phyloP scores from a whole-genome alignment of 805 yeast species.

The Torulaspora indica region DNA sequence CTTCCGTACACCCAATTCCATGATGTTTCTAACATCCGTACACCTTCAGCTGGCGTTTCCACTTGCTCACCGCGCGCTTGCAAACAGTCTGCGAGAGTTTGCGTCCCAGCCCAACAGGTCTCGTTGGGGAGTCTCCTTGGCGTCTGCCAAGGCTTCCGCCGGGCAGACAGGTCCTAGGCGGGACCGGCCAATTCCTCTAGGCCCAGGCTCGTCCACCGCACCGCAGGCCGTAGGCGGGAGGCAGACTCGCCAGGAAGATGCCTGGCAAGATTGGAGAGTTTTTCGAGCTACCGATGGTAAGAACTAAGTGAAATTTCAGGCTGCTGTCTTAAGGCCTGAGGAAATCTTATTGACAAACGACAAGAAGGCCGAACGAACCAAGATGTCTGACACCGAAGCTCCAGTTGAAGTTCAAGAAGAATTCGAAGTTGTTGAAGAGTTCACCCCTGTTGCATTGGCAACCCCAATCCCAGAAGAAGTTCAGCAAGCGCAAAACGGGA shows the following conservation, averaged over 20 bases:
- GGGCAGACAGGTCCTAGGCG: neutral
- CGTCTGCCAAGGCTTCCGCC: neutral
- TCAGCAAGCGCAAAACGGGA: conserved; percentile 91
- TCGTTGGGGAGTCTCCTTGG: neutral
- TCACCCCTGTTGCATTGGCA: conserved; percentile 71
- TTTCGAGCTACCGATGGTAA: conserved; percentile 4
- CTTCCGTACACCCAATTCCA: neutral
- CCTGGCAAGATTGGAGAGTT: conserved; percentile 1
- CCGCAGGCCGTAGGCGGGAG: neutral
- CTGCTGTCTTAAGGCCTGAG: neutral
- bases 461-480: conserved; percentile 96
- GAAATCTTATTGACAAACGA: conserved; percentile 11
- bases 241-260: neutral
- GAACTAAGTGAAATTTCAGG: conserved; percentile 4
- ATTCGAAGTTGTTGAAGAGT: conserved; percentile 69
- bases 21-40: neutral
- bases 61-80: neutral
- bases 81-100: no score
- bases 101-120: neutral
- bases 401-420: conserved; percentile 57
- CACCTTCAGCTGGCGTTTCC: neutral
- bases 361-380: conserved; percentile 26
- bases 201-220: no score
- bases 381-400: conserved; percentile 84
- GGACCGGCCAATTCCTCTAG: neutral